phyloP scores from a whole-genome alignment of 148 eudicot genomes.

The Agrostemma githago region DNA sequence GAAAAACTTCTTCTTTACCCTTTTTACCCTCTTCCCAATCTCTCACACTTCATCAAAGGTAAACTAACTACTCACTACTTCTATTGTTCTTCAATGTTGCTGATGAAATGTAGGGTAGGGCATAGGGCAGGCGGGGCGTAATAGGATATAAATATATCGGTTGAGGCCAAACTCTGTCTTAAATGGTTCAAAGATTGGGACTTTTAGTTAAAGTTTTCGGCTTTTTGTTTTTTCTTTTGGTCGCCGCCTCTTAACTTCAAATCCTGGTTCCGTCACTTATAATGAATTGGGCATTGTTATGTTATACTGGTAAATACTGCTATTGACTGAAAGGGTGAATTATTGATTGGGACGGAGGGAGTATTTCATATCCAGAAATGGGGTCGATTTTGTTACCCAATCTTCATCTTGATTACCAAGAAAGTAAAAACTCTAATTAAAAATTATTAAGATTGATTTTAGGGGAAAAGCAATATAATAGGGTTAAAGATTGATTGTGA shows the following conservation, averaged over 20 bases:
- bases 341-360: too few species aligned
- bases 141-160: too few species aligned
- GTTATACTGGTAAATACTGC: not conserved
- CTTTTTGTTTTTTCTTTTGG: too few species aligned
- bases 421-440: not conserved
- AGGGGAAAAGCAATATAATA: not conserved
- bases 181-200: too few species aligned
- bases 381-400: not conserved
- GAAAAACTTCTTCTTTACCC: slow-evolving; percentile 90
- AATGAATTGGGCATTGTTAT: slow-evolving; percentile 16
- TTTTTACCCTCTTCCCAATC: slow-evolving; percentile 45
- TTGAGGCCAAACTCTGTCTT: too few species aligned
- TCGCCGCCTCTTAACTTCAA: too few species aligned
- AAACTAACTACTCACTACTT: not conserved
- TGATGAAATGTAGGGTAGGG: not conserved
- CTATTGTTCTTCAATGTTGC: not conserved
- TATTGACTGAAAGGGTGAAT: not conserved
- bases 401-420: not conserved
- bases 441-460: not conserved
- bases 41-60: slow-evolving; percentile 78
- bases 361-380: not conserved
- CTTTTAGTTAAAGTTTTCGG: too few species aligned
- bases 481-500: not conserved
- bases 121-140: too few species aligned
- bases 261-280: not conserved